These are phyloP conservation scores for Cyberlindnera lachancei DNA, from an alignment of 805 yeast genomes.

Conservation along the genomic window DNA sequence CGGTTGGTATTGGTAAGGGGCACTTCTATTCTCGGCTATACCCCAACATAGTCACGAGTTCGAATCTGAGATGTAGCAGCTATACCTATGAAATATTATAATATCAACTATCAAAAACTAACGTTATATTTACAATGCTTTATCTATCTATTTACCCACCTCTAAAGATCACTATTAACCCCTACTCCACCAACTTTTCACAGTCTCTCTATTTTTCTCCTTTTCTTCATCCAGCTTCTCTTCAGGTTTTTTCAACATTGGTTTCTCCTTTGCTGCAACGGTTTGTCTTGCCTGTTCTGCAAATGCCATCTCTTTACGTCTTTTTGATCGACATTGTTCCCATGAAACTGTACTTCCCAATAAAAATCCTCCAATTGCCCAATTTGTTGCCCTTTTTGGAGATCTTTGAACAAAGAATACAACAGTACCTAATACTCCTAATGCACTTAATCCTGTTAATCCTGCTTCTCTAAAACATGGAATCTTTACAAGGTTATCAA, in stretches of 20 bases:
- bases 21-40: no score
- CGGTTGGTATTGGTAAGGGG: no score
- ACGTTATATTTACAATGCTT: no score
- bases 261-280: conserved; percentile 28
- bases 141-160: no score
- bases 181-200: conserved; percentile 23
- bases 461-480: conserved; percentile 82
- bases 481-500: conserved; percentile 44
- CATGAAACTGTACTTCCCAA: conserved; percentile 79
- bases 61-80: no score
- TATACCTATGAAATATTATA: no score
- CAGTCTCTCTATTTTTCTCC: conserved; percentile 19
- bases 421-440: conserved; percentile 63
- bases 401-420: conserved; percentile 62
- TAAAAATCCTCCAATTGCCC: conserved; percentile 77
- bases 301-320: conserved; percentile 58
- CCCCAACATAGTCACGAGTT: no score
- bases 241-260: conserved; percentile 25
- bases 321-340: conserved; percentile 81
- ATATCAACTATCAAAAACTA: no score
- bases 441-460: conserved; percentile 62
- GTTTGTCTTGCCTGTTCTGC: conserved; percentile 62
- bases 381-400: conserved; percentile 57
- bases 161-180: background rate
- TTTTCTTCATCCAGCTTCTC: conserved; percentile 19